Evolutionary conservation across 2,329 filamentous ascomycete genomes (phyloP), one percentile per base, ranked within the genome.

Genomic region (Beauveria bassiana): DNA sequence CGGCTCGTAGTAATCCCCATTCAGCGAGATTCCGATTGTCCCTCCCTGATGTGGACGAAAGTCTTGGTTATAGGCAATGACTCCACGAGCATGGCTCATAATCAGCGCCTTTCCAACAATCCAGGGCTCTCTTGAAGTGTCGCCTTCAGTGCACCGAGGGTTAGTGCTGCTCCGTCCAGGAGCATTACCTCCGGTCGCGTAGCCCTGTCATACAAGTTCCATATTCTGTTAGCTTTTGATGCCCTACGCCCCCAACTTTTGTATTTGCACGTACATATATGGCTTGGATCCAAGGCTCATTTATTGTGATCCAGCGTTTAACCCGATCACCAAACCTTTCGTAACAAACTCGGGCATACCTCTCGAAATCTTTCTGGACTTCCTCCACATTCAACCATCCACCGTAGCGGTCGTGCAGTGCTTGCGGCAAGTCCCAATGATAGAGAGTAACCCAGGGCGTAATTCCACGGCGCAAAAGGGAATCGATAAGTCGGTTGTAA

Each of bases 381-480:
- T 74, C 66, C 2, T 68, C 65, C 6, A 69, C 69, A 42, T 75
- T 66, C 5, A 76, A 46, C 66, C 69, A 71, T 0, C 73, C 74
- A 0, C 73, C 71, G 6, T 77, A 76, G 0, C 73, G 66, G 24
- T 75, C 71, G 38, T 76, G 68, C 0, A 77, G 68, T 0, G 54
- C 68, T 16, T 74, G 73, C 0, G 74, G 74, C 0, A 74, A 63
- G 16, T 88, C 85, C 85, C 85, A 88, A 69, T 88, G 86, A 67
- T 83, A 87, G 1, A 89, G 74, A 0, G 86, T 88, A 45, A 86
- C 75, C 70, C 86, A 79, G 0, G 86, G 85, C 38, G 77, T 78
- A 64, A 88, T 86, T 24, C 79, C 83, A 12, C 81, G 78, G 3
- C 74, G 78, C 20, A 80, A 68, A 16, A 88, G 76, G 57, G 82